A percentile compares a stretch with the other conserved stretches of the same genome.
Evolutionary conservation across 1,284 basidiomycete species (phyloP).

Genomic region (Erythrobasidium hasegawianum): DNA sequence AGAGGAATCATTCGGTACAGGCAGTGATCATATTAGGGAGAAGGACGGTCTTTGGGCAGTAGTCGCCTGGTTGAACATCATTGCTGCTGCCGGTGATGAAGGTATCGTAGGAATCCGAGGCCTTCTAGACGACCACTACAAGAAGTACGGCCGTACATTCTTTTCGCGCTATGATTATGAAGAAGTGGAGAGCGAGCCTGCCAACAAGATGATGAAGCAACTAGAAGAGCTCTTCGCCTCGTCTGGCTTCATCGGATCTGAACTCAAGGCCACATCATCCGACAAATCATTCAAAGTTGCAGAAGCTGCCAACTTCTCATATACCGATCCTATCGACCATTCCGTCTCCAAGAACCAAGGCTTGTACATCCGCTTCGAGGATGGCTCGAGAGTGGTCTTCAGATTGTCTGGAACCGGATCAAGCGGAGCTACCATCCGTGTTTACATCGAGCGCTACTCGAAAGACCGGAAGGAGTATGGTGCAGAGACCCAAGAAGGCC

Average conservation of each 20-base stretch:
- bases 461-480: slow-evolving; percentile 71
- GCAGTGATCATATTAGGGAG: slow-evolving; percentile 98
- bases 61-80: slow-evolving; percentile 93
- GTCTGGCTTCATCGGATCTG: slow-evolving; percentile 61
- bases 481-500: slow-evolving; percentile 75
- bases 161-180: slow-evolving; percentile 99
- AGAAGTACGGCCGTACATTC: slow-evolving; percentile 91
- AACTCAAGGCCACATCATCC: slow-evolving; percentile 64
- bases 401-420: slow-evolving; percentile 92
- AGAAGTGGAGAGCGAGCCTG: slow-evolving; percentile 87
- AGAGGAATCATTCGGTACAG: slow-evolving; percentile 98
- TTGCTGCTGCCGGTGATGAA: slow-evolving; percentile 85
- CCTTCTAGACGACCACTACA: slow-evolving; percentile 79
- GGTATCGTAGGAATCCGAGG: slow-evolving; percentile 80
- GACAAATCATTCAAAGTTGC: slow-evolving; percentile 72
- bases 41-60: slow-evolving; percentile 99
- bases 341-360: slow-evolving; percentile 90
- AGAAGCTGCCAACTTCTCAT: slow-evolving; percentile 80
- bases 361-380: slow-evolving; percentile 82
- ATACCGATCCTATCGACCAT: slow-evolving; percentile 95
- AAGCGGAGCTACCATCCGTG: slow-evolving; percentile 74
- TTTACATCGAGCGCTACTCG: slow-evolving; percentile 68
- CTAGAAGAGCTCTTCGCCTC: slow-evolving; percentile 69
- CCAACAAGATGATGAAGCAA: slow-evolving; percentile 75
- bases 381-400: slow-evolving; percentile 92